Percentiles rank a stretch among this genome's conserved stretches.
These are phyloP conservation scores for Fragosphaeria purpurea DNA, from an alignment of 2,329 filamentous ascomycete genomes.

Conservation along the genomic window DNA sequence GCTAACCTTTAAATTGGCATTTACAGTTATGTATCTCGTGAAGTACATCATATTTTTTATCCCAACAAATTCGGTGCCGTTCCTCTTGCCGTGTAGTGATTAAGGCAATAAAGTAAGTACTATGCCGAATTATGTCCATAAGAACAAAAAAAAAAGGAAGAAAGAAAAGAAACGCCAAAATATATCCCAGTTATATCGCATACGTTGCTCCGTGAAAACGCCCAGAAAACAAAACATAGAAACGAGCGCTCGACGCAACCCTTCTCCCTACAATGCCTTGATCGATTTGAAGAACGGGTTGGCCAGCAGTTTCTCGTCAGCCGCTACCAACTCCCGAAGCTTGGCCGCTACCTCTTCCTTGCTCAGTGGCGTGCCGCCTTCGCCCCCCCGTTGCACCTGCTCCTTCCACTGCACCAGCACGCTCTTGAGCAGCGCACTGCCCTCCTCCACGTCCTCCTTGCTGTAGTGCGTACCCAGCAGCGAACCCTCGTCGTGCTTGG, in stretches of 20 bases:
- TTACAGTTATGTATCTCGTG: not conserved
- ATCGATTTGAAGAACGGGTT: constrained; percentile 64
- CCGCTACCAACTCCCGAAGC: constrained; percentile 70
- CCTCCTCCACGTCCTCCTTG: constrained; percentile 81
- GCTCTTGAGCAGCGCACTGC: constrained; percentile 74
- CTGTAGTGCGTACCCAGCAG: constrained; percentile 49
- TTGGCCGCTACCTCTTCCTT: constrained; percentile 68
- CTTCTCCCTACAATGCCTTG: constrained; percentile 35
- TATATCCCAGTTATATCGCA: too few species aligned
- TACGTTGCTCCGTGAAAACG: too few species aligned
- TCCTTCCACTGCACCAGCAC: constrained; percentile 79
- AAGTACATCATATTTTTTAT: not conserved
- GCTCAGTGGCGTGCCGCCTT: constrained; percentile 39
- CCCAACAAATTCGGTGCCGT: too few species aligned
- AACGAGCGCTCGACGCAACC: not conserved
- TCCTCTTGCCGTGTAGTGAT: too few species aligned
- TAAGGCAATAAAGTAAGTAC: too few species aligned
- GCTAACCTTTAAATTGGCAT: not conserved
- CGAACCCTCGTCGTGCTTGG: constrained; percentile 53
- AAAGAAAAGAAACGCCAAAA: too few species aligned
- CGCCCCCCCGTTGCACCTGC: constrained; percentile 42
- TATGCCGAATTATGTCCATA: too few species aligned
- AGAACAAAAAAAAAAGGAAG: too few species aligned
- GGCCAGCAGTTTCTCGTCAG: constrained; percentile 52
- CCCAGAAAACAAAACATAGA: not conserved